These are phyloP conservation scores for Monilinia fructigena DNA, from an alignment of 2,329 filamentous ascomycete genomes.

Conservation along the genomic window DNA sequence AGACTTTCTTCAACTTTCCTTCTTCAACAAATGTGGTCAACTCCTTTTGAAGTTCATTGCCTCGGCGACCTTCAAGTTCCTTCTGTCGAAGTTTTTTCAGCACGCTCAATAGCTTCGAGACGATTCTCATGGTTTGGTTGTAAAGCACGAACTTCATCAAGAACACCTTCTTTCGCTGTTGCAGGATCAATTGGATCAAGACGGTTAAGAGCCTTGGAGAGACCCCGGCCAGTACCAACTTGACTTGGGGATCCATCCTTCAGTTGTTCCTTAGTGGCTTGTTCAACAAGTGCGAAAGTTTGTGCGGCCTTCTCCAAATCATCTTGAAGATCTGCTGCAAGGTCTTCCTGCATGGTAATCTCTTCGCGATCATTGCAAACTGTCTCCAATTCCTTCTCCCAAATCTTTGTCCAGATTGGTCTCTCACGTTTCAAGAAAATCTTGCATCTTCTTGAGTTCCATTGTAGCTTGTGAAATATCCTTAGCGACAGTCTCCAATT, in stretches of 20 bases:
- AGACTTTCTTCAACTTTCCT: conserved; percentile 92
- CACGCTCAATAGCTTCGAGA: conserved; percentile 94
- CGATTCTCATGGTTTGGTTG: conserved; percentile 92
- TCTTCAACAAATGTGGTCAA: conserved; percentile 82
- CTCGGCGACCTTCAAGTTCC: conserved; percentile 74
- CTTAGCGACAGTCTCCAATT: conserved; percentile 85
- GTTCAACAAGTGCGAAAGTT: conserved; percentile 92
- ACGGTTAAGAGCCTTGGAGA: conserved; percentile 56
- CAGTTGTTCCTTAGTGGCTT: conserved; percentile 97
- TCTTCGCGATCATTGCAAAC: conserved; percentile 95
- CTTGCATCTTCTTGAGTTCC: conserved; percentile 91
- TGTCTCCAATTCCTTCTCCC: conserved; percentile 95
- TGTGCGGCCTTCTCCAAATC: conserved; percentile 92
- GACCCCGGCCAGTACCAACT: conserved; percentile 52
- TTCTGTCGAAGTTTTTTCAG: conserved; percentile 88
- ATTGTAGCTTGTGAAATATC: conserved; percentile 79
- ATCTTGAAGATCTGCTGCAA: conserved; percentile 87
- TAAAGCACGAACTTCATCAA: conserved; percentile 89
- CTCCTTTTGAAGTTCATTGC: conserved; percentile 76
- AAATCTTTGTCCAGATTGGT: conserved; percentile 97
- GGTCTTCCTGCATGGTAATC: conserved; percentile 92
- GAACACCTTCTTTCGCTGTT: conserved; percentile 83
- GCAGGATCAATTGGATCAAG: conserved; percentile 62
- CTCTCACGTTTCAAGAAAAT: conserved; percentile 90
- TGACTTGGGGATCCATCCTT: conserved; percentile 62